Evolutionary conservation across 225 moss, liverwort and hornwort genomes (phyloP), one percentile per base, ranked within the genome.

Genomic region (Pseudoscleropodium purum): DNA sequence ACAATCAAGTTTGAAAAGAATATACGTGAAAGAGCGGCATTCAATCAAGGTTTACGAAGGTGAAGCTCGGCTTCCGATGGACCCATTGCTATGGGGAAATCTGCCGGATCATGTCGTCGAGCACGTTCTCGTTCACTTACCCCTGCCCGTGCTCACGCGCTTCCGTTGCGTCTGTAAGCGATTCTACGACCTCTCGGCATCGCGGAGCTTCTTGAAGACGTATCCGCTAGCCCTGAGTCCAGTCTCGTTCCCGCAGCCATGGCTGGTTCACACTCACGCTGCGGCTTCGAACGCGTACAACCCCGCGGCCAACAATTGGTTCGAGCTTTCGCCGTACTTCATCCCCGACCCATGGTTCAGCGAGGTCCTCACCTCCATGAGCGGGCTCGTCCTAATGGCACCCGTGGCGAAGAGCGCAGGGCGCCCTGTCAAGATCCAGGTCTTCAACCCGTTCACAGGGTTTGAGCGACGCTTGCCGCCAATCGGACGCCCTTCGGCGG

Each of bases 61-160:
- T 78, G 88, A 73, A 90, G 90, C 89, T 80, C 89, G 84, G 59
- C 81, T 63, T 60, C 66, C 88, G 37, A 93, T 94, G 94, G 94
- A 94, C 92, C 91, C 91, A 56, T 87, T 81, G 87, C 60, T 94
- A 52, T 94, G 94, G 94, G 94, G 88, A 47, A 92, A 90, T 85
- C 62, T 94, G 90, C 94, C 94, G 87, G 94, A 94, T 90, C 72
- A 90, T 83, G 83, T 94, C 75, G 90, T 94, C 57, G 94, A 94
- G 57, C 94, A 89, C 34, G 91, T 94, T 69, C 88, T 94, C 86
- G 90, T 90, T 24, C 91, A 90, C 81, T 93, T 94, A 90, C 90
- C 94, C 80, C 80, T 93, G n/a, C 92, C 92, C 57, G 90, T 94
- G 25, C 90, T 94, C 69, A 90, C 87, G n/a, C 91, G 94, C 84